These are phyloP conservation scores for Colletotrichum cuscutae DNA, from an alignment of 2,329 filamentous ascomycete species.

Conservation along the genomic window DNA sequence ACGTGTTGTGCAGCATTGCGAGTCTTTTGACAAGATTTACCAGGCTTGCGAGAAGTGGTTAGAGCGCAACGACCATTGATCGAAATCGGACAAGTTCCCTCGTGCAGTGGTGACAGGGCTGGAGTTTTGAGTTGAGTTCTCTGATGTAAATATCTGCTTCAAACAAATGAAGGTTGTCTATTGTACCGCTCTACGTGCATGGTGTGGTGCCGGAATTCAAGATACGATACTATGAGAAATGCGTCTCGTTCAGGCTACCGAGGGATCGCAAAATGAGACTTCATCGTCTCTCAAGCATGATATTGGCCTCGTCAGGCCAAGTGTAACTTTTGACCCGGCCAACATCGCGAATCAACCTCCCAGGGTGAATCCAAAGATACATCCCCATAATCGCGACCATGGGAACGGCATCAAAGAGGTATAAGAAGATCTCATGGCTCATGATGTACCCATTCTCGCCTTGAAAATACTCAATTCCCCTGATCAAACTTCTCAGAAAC, in stretches of 20 bases:
- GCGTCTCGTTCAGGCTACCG: no score
- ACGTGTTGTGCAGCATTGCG: conserved; percentile 43
- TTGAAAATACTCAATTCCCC: conserved; percentile 37
- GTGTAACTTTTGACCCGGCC: neutral
- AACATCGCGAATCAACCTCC: conserved; percentile 27
- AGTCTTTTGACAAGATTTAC: conserved; percentile 12
- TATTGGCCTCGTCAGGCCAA: conserved; percentile 8
- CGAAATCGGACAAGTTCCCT: no score
- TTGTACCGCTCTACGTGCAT: no score
- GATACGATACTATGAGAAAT: no score
- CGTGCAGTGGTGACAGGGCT: no score
- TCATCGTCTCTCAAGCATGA: conserved; percentile 15
- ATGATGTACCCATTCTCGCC: conserved; percentile 48
- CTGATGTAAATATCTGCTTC: no score
- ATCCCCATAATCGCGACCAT: conserved; percentile 52
- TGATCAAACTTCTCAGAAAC: conserved; percentile 36
- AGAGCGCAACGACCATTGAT: neutral
- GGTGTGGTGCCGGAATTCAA: neutral
- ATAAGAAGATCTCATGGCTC: conserved; percentile 51
- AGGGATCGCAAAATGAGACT: neutral
- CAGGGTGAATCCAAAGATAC: conserved; percentile 36
- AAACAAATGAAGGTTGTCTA: no score
- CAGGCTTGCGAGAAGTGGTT: conserved; percentile 29
- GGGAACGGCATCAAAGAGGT: conserved; percentile 52
- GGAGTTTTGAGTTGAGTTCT: no score